Conservation (phyloP, 768 basidiomycete species). For the Chiua virens region DNA sequence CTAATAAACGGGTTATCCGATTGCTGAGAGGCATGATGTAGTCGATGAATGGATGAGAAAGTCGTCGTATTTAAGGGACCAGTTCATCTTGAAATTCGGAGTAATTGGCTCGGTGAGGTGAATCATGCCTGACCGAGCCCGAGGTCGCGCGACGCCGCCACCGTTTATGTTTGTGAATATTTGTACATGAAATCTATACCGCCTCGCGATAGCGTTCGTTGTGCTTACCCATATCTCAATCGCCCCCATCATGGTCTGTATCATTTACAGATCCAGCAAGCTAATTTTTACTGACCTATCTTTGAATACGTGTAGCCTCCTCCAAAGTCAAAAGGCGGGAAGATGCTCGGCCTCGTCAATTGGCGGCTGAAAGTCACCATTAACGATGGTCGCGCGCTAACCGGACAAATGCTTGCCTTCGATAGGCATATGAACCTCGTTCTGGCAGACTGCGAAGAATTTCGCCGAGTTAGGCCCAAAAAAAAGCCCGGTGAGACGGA, state of each 20-base stretch:
- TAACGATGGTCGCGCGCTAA: conserved; percentile 93
- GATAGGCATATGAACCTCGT: conserved; percentile 99
- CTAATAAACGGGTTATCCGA: conserved; percentile 49
- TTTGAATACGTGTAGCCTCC: conserved; percentile 60
- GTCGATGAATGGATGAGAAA: too few relatives aligned
- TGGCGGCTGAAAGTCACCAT: conserved; percentile 97
- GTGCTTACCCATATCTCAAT: conserved; percentile 23
- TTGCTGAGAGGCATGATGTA: conserved; percentile 31
- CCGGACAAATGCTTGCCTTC: conserved; percentile 99
- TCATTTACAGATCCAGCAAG: conserved; percentile 12
- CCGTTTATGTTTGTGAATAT: conserved; percentile 33
- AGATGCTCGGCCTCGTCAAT: conserved; percentile 97
- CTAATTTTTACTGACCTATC: conserved; percentile 6
- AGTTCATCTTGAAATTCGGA: too few relatives aligned
- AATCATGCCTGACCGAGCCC: too few relatives aligned
- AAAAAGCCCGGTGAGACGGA: conserved; percentile 81
- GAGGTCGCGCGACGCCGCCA: neutral
- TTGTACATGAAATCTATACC: conserved; percentile 24
- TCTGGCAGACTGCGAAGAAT: conserved; percentile 97
- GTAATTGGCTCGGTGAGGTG: too few relatives aligned
- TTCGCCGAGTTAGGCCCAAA: conserved; percentile 88
- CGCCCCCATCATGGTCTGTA: conserved; percentile 60
- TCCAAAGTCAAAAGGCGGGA: conserved; percentile 96
- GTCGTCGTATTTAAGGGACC: too few relatives aligned
- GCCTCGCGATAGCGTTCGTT: conserved; percentile 23